Evolutionary conservation across 257 asterid genomes (phyloP).

Genomic region (Oldenlandia corymbosa): DNA sequence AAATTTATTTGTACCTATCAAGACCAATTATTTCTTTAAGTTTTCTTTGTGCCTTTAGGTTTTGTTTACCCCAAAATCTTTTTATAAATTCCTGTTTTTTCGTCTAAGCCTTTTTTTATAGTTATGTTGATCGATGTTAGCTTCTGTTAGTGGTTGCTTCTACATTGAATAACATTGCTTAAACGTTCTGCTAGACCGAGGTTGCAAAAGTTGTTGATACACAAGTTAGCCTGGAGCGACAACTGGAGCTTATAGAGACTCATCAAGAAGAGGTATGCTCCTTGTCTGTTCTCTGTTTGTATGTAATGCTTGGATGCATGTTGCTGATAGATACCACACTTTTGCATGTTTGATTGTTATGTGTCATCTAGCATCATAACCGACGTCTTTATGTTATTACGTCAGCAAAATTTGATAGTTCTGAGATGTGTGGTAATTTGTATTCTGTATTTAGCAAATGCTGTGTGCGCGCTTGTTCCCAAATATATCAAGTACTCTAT

Average conservation of each 20-base stretch:
- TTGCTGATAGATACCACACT: neutral
- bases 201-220: slow-evolving; percentile 92
- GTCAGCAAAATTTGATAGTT: neutral
- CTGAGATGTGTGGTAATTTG: neutral
- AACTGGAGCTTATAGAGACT: slow-evolving; percentile 89
- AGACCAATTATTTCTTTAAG: too few species aligned
- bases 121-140: neutral
- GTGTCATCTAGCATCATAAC: neutral
- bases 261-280: slow-evolving; percentile 85
- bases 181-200: slow-evolving; percentile 53
- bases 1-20: too few species aligned
- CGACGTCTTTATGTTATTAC: neutral
- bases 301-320: slow-evolving; percentile 5
- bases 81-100: neutral
- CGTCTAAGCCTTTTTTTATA: neutral
- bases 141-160: neutral
- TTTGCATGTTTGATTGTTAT: neutral
- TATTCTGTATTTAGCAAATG: neutral
- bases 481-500: neutral
- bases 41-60: too few species aligned
- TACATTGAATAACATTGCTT: slow-evolving; percentile 1
- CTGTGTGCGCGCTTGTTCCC: neutral
- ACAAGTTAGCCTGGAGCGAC: slow-evolving; percentile 78
- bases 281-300: slow-evolving; percentile 4
- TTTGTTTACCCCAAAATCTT: neutral